Base-by-base conservation (phyloP, 1,284 basidiomycete genomes). In the Cronartium quercuum region DNA sequence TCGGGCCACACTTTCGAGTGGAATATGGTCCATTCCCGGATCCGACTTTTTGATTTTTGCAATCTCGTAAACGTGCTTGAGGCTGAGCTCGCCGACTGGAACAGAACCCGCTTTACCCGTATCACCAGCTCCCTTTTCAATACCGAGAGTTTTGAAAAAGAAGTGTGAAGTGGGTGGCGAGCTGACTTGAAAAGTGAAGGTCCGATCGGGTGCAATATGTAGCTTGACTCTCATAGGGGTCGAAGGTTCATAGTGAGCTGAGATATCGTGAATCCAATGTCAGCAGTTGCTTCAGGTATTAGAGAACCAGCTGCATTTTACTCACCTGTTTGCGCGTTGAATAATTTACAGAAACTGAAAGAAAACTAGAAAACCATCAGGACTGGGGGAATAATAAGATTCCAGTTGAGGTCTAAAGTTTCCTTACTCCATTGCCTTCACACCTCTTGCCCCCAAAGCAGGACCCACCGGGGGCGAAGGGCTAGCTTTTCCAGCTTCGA, bases 1-100 rank as follows among this genome's bases (percentile, higher is more conserved):
- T 81, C 88, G 89, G n/a, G 91, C 90, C 62, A 97, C 89, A 78
- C 88, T 87, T 85, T 94, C 91, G 79, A 94, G 85, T 76, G 87
- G 86, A 77, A 94, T 85, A 80, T 90, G 89, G 84, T 88, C 89
- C 84, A 95, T 84, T 81, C 91, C 90, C 75, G 90, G 89, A 83
- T 98, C 96, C 79, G 86, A 88, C 76, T 89, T 87, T 85, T 99
- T 99, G 82, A 98, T 91, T 86, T 92, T 96, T 47, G 96, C 94
- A 81, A 99, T 98, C 85, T 98, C 96, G 83, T 96, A 98, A 80
- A 98, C 87, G 84, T 98, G 94, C 85, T 99, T 99, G 80, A 98
- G 86, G 78, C 88, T 91, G 80, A 99, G 86, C 37, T 90, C 93
- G 64, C 91, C 93, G 76, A 86, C 85, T 76, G 86, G 83, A 81